These are phyloP conservation scores for Apiospora marii DNA, from an alignment of 2,329 filamentous ascomycete genomes.

Conservation along the genomic window DNA sequence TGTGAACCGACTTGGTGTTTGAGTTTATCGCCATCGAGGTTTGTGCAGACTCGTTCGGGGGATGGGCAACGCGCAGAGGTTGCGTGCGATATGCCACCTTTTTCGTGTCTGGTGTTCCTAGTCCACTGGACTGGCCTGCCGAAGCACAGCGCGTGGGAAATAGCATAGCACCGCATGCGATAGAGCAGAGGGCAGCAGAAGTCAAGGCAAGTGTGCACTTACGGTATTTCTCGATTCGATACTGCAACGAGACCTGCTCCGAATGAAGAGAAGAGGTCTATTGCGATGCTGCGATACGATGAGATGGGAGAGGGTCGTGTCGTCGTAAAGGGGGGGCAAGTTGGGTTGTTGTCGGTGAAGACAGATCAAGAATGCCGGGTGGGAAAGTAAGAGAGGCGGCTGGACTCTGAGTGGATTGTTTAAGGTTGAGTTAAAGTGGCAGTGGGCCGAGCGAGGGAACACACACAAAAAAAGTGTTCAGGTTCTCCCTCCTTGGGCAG, in stretches of 20 bases:
- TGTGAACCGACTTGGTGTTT: conserved; percentile 15
- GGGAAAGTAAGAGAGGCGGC: conserved; percentile 22
- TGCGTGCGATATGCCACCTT: conserved; percentile 15
- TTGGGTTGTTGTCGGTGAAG: conserved; percentile 45
- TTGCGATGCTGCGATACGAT: conserved; percentile 38
- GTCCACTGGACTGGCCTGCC: conserved; percentile 16
- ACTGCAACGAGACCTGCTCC: conserved; percentile 45
- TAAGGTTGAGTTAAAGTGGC: conserved; percentile 22
- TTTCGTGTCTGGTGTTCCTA: conserved; percentile 15
- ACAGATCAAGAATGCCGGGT: conserved; percentile 32
- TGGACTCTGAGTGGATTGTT: conserved; percentile 22
- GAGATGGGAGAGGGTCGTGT: conserved; percentile 24
- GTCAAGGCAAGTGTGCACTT: background rate
- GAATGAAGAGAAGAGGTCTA: conserved; percentile 41
- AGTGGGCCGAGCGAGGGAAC: conserved; percentile 14
- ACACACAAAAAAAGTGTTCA: conserved; percentile 18
- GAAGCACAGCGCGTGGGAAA: conserved; percentile 19
- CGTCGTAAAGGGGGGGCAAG: conserved; percentile 41
- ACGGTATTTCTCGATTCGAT: conserved; percentile 34
- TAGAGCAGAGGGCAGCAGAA: background rate
- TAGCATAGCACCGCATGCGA: conserved; percentile 1
- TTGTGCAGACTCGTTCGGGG: conserved; percentile 18
- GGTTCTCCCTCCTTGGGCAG: background rate
- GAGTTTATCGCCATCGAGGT: background rate
- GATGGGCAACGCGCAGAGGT: conserved; percentile 2